Conservation (phyloP, 1,284 basidiomycete genomes). For the Schizopora paradoxa region DNA sequence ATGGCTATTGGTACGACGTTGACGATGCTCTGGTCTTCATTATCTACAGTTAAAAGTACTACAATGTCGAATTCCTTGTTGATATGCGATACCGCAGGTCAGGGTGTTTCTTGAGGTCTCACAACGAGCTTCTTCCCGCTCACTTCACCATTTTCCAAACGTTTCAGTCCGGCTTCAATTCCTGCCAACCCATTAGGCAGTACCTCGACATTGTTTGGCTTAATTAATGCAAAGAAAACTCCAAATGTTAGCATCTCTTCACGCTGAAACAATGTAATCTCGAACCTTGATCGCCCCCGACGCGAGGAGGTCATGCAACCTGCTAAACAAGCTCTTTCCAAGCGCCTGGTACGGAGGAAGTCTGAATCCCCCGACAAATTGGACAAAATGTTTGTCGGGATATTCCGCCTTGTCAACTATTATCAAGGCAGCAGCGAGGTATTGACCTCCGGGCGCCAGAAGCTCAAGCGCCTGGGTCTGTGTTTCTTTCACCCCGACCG, state of each 20-base stretch:
- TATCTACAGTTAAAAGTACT: too few species aligned
- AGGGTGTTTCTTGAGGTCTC: slow-evolving; percentile 45
- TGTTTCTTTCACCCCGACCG: slow-evolving; percentile 29
- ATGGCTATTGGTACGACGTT: too few species aligned
- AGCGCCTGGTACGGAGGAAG: background rate
- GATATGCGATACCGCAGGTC: too few species aligned
- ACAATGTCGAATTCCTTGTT: too few species aligned
- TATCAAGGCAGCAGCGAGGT: slow-evolving; percentile 23
- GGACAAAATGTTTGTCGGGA: slow-evolving; percentile 6
- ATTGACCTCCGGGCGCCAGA: slow-evolving; percentile 24
- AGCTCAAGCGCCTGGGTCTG: slow-evolving; percentile 27
- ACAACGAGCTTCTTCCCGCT: slow-evolving; percentile 47
- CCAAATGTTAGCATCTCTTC: slow-evolving; percentile 34
- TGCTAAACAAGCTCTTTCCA: slow-evolving; percentile 11
- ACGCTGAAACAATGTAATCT: slow-evolving; percentile 12
- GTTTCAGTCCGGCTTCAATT: slow-evolving; percentile 39
- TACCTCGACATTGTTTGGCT: slow-evolving; percentile 39
- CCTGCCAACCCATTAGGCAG: slow-evolving; percentile 43
- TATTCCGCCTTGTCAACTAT: slow-evolving; percentile 4
- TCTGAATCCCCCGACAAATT: slow-evolving; percentile 8
- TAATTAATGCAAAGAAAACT: background rate
- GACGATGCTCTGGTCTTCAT: too few species aligned
- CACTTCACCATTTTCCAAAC: slow-evolving; percentile 36
- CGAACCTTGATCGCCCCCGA: slow-evolving; percentile 9
- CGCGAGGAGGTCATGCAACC: slow-evolving; percentile 6